phyloP scores from a whole-genome alignment of 257 asterid species.

The Rubia yunnanensis region DNA sequence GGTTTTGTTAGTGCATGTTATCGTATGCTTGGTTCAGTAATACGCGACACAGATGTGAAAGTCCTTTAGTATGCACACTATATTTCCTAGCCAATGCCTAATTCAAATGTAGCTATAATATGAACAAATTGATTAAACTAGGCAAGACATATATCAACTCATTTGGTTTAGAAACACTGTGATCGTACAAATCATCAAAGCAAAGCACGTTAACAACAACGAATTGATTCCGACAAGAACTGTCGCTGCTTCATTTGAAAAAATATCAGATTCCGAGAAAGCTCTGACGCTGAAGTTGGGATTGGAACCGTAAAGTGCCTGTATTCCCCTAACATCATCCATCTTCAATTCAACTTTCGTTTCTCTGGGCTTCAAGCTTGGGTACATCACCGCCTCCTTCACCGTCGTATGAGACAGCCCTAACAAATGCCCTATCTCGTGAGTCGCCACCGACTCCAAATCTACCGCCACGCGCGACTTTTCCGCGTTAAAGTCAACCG shows the following conservation, averaged over 20 bases:
- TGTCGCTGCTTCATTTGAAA: conserved; percentile 21
- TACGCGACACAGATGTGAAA: too few species aligned
- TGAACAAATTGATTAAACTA: background rate
- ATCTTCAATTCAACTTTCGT: conserved; percentile 45
- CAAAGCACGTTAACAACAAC: conserved; percentile 7
- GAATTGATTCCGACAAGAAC: conserved; percentile 10
- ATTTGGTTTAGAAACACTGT: background rate
- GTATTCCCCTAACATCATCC: conserved; percentile 69
- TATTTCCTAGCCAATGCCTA: too few species aligned
- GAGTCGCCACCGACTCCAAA: conserved; percentile 87
- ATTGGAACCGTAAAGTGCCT: conserved; percentile 68
- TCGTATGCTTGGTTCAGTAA: too few species aligned
- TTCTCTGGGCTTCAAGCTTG: conserved; percentile 59
- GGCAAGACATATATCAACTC: background rate
- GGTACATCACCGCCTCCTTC: conserved; percentile 77
- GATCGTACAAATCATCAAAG: background rate
- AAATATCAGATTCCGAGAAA: conserved; percentile 45
- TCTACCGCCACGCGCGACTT: conserved; percentile 55
- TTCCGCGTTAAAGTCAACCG: conserved; percentile 52
- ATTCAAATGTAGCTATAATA: too few species aligned
- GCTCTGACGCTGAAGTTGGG: conserved; percentile 50
- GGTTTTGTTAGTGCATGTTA: too few species aligned
- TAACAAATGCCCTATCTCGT: conserved; percentile 78
- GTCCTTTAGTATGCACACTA: too few species aligned
- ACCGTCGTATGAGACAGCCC: conserved; percentile 58